A percentile compares a stretch with the other conserved stretches of the same genome.
Conservation (phyloP, 495 filamentous ascomycete genomes). For the Talaromyces thailandensis region DNA sequence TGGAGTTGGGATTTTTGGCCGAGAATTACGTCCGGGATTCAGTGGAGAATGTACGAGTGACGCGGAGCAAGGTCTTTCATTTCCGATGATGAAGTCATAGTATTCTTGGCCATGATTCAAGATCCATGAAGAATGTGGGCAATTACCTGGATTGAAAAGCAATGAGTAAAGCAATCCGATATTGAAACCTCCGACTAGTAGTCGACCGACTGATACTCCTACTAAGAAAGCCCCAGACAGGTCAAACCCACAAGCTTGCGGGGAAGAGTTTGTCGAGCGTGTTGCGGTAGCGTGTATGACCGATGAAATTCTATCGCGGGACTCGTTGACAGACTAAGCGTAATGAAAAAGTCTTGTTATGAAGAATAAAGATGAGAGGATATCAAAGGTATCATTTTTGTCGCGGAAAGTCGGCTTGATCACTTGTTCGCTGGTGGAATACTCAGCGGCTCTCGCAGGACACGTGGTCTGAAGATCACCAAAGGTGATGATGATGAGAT, state of each 20-base stretch:
- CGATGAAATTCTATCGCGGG: neutral
- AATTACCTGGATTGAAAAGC: no score
- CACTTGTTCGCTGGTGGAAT: neutral
- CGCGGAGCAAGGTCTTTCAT: no score
- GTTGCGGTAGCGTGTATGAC: neutral
- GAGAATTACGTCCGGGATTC: no score
- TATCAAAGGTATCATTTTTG: neutral
- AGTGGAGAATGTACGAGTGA: no score
- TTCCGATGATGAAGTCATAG: no score
- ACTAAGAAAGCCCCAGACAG: no score
- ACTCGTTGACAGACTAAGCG: neutral
- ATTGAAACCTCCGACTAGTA: no score
- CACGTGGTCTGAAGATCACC: neutral
- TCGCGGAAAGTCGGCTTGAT: neutral
- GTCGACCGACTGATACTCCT: no score
- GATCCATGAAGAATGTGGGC: no score
- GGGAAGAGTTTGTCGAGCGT: neutral
- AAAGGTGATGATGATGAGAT: neutral
- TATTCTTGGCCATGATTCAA: no score
- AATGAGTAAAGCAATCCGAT: no score
- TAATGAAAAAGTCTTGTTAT: neutral
- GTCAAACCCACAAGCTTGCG: neutral
- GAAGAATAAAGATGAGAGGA: neutral
- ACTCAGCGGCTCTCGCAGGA: neutral
- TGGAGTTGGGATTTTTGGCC: no score